These are phyloP conservation scores for Cordyceps cateniannulata DNA, from an alignment of 2,329 filamentous ascomycete genomes.

Conservation along the genomic window DNA sequence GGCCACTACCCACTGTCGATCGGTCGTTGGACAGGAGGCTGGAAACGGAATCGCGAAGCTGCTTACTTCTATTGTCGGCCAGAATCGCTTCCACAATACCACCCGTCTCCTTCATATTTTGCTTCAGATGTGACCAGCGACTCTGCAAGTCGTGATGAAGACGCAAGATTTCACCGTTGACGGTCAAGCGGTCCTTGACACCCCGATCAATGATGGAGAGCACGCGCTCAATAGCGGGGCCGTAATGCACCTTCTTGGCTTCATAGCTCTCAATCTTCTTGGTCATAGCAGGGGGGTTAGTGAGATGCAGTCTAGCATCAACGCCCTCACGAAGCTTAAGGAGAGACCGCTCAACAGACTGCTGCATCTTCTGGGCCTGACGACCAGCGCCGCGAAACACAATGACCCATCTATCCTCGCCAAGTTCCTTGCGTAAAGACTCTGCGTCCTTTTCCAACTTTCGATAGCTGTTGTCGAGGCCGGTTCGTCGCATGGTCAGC, in stretches of 20 bases:
- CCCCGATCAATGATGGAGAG: conserved; percentile 90
- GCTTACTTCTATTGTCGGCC: conserved; percentile 56
- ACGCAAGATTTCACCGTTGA: conserved; percentile 90
- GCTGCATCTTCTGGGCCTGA: conserved; percentile 94
- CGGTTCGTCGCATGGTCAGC: conserved; percentile 65
- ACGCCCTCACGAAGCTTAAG: conserved; percentile 74
- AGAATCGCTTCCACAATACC: conserved; percentile 66
- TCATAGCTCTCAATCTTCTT: conserved; percentile 93
- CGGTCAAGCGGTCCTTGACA: conserved; percentile 89
- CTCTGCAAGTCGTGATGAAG: conserved; percentile 78
- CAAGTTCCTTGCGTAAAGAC: conserved; percentile 78
- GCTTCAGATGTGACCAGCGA: conserved; percentile 72
- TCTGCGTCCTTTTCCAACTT: conserved; percentile 88
- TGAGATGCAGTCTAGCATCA: conserved; percentile 66
- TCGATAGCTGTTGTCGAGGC: conserved; percentile 78
- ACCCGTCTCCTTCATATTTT: conserved; percentile 73
- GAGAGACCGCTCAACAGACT: conserved; percentile 85
- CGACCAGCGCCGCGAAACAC: conserved; percentile 90
- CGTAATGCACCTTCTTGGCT: conserved; percentile 89
- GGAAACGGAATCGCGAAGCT: conserved; percentile 85
- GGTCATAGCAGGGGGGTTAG: conserved; percentile 60
- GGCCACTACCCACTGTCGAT: conserved; percentile 61
- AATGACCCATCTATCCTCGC: conserved; percentile 92
- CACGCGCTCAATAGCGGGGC: conserved; percentile 85
- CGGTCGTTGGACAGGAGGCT: conserved; percentile 82